Conservation (phyloP, 73 alveolate genomes). For the Blepharisma japonicum region DNA sequence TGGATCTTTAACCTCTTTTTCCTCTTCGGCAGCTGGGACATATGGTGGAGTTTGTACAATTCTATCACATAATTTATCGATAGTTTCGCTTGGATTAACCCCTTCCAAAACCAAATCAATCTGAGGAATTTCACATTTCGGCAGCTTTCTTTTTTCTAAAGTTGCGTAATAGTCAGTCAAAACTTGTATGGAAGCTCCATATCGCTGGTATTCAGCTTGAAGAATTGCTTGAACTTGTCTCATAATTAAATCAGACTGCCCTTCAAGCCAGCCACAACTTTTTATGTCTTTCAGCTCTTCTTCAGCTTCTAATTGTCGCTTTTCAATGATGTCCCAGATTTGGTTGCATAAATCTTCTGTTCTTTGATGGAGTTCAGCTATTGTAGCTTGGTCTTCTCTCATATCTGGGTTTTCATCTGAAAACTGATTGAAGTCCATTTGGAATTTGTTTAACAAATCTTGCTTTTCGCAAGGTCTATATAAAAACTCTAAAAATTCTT, state of each 20-base stretch:
- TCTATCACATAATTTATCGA: conserved; percentile 85
- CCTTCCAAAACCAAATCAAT: conserved; percentile 73
- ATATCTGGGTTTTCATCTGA: conserved; percentile 91
- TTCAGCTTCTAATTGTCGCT: conserved; percentile 85
- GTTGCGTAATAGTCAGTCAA: conserved; percentile 87
- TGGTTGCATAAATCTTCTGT: conserved; percentile 91
- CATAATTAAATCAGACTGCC: conserved; percentile 75
- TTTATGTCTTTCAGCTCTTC: conserved; percentile 87
- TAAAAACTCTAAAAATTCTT: conserved; percentile 80
- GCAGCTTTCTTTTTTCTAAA: conserved; percentile 80
- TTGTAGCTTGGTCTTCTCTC: conserved; percentile 92
- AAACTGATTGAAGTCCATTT: conserved; percentile 82
- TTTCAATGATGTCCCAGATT: conserved; percentile 89
- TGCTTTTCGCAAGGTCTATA: conserved; percentile 92
- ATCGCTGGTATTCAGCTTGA: conserved; percentile 86
- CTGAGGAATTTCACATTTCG: conserved; percentile 44
- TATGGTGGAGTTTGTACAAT: conserved; percentile 66
- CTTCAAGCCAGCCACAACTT: conserved; percentile 89
- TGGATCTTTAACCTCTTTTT: conserved; percentile 76
- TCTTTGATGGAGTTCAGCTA: conserved; percentile 94
- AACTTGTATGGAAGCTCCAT: conserved; percentile 70
- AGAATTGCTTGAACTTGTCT: conserved; percentile 66
- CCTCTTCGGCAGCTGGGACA: conserved; percentile 63
- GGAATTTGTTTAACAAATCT: conserved; percentile 77
- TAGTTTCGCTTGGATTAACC: conserved; percentile 72